phyloP scores from a whole-genome alignment of 2,329 filamentous ascomycete genomes.

The Bertia moriformis region DNA sequence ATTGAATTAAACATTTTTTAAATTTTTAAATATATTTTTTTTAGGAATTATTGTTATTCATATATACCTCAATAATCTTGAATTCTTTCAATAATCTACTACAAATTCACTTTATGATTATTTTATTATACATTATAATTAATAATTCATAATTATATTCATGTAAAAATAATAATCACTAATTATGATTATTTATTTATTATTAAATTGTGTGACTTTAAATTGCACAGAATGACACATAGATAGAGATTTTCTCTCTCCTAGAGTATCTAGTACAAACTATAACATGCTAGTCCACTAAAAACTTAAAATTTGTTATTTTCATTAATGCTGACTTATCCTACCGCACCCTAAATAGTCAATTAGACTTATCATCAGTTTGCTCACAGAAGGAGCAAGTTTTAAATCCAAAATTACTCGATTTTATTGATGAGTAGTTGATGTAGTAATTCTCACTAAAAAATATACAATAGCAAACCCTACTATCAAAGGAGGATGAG shows the following conservation, averaged over 20 bases:
- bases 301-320: slow-evolving; percentile 1
- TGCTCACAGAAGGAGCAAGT: background rate
- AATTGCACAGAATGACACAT: slow-evolving; percentile 2
- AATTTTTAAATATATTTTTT: slow-evolving; percentile 4
- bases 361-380: slow-evolving; percentile 1
- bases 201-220: slow-evolving; percentile 3
- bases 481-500: background rate
- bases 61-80: no score
- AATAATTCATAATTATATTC: background rate
- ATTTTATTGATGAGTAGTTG: background rate
- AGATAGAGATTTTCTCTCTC: slow-evolving; percentile 3
- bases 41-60: slow-evolving; percentile 3
- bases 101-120: background rate
- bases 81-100: no score
- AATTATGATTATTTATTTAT: slow-evolving; percentile 1
- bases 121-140: background rate
- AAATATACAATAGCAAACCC: background rate
- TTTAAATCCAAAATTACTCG: background rate
- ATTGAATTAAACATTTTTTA: slow-evolving; percentile 3
- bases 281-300: background rate
- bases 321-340: slow-evolving; percentile 2
- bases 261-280: slow-evolving; percentile 1
- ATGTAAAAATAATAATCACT: background rate
- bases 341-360: slow-evolving; percentile 3
- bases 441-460: background rate